Percentiles rank a stretch among this genome's conserved stretches.
These are phyloP conservation scores for Fusarium abutilonis DNA, from an alignment of 2,329 filamentous ascomycete genomes.

Conservation along the genomic window DNA sequence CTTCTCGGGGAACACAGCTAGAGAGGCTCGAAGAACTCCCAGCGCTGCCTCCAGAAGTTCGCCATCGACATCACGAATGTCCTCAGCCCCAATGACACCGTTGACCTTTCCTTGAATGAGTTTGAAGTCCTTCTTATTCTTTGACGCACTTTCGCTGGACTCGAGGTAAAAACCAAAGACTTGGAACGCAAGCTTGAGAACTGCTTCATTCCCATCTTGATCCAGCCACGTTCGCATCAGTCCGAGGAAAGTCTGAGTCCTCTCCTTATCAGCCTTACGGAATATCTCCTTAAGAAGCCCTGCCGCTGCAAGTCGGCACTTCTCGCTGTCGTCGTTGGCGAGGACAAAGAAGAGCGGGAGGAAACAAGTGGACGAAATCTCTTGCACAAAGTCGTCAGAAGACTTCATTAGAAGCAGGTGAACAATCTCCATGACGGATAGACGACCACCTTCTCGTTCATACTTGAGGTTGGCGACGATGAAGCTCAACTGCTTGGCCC, in stretches of 20 bases:
- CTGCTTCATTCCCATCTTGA: slow-evolving; percentile 75
- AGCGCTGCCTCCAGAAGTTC: slow-evolving; percentile 80
- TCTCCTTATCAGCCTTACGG: slow-evolving; percentile 77
- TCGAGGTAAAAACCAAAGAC: slow-evolving; percentile 87
- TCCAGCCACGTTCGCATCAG: slow-evolving; percentile 80
- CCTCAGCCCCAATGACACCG: slow-evolving; percentile 64
- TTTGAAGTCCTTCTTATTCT: slow-evolving; percentile 73
- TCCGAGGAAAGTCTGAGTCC: slow-evolving; percentile 73
- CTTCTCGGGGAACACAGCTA: slow-evolving; percentile 70
- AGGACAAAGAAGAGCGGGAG: slow-evolving; percentile 85
- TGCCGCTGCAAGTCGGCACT: slow-evolving; percentile 84
- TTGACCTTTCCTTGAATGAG: slow-evolving; percentile 67
- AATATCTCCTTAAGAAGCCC: slow-evolving; percentile 85
- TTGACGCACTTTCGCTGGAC: slow-evolving; percentile 65
- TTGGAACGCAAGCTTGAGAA: slow-evolving; percentile 79
- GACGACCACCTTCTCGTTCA: slow-evolving; percentile 83
- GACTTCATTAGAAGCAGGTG: slow-evolving; percentile 88
- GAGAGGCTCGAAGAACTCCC: slow-evolving; percentile 73
- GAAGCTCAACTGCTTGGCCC: slow-evolving; percentile 89
- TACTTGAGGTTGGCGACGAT: slow-evolving; percentile 92
- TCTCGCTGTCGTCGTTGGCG: slow-evolving; percentile 86
- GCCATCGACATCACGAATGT: slow-evolving; percentile 66
- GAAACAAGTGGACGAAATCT: slow-evolving; percentile 84
- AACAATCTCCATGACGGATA: slow-evolving; percentile 93
- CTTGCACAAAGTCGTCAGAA: slow-evolving; percentile 81